Percentiles rank a stretch among this genome's conserved stretches.
These are phyloP conservation scores for Achlya hypogyna DNA, from an alignment of 352 stramenopile genomes.

Conservation along the genomic window DNA sequence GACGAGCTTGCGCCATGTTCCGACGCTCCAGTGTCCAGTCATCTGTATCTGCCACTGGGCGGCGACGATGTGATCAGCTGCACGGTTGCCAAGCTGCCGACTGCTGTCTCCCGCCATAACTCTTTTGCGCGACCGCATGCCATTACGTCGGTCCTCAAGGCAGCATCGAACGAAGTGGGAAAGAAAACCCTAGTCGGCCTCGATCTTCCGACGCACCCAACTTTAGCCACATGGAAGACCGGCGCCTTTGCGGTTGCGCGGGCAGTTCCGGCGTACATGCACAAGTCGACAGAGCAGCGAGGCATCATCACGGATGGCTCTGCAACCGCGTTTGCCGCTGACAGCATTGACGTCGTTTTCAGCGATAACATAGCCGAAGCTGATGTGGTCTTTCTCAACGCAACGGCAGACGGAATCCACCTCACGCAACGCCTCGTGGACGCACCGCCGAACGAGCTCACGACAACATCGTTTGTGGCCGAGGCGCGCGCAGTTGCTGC, in stretches of 20 bases:
- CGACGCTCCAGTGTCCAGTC: background rate
- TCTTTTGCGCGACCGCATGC: slow-evolving; percentile 61
- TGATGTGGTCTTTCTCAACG: slow-evolving; percentile 36
- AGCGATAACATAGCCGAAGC: slow-evolving; percentile 26
- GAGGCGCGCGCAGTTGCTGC: slow-evolving; percentile 52
- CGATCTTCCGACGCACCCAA: slow-evolving; percentile 40
- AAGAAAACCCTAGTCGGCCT: slow-evolving; percentile 49
- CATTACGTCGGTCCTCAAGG: slow-evolving; percentile 52
- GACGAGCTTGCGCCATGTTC: background rate
- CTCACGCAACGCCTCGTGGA: slow-evolving; percentile 84
- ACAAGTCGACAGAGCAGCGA: slow-evolving; percentile 38
- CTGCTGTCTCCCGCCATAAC: slow-evolving; percentile 59
- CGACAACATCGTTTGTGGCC: slow-evolving; percentile 80
- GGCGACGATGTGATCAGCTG: background rate
- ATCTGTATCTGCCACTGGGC: slow-evolving; percentile 12
- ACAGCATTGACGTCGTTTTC: slow-evolving; percentile 48
- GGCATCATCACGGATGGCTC: slow-evolving; percentile 26
- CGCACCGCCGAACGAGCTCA: slow-evolving; percentile 83
- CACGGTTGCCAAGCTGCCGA: slow-evolving; percentile 30
- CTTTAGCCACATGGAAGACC: slow-evolving; percentile 32
- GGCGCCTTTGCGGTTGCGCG: slow-evolving; percentile 42
- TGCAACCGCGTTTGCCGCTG: slow-evolving; percentile 22
- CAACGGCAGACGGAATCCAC: slow-evolving; percentile 72
- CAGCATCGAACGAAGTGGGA: slow-evolving; percentile 21
- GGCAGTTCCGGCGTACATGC: slow-evolving; percentile 35